These are phyloP conservation scores for Arabidopsis lyrata DNA, from an alignment of 441 rosid genomes.

Conservation along the genomic window DNA sequence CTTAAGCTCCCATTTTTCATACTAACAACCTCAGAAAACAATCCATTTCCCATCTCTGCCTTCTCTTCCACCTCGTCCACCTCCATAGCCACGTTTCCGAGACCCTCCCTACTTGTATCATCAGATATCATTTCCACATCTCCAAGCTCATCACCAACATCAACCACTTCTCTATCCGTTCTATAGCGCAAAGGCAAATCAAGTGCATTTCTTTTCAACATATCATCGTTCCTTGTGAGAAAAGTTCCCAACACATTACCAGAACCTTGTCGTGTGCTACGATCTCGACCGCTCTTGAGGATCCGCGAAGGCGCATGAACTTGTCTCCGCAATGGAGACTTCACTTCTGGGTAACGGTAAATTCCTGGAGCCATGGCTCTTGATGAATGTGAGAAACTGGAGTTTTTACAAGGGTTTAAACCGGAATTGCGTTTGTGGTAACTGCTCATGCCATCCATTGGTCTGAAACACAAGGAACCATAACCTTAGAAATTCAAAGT, in stretches of 20 bases:
- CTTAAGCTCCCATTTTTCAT: slow-evolving; percentile 47
- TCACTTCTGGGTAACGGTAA: slow-evolving; percentile 68
- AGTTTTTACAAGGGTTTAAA: slow-evolving; percentile 40
- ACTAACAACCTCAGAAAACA: slow-evolving; percentile 48
- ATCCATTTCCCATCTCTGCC: slow-evolving; percentile 35
- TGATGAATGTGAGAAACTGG: slow-evolving; percentile 43
- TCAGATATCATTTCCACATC: slow-evolving; percentile 46
- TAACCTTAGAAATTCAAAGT: slow-evolving; percentile 43
- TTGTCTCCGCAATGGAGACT: slow-evolving; percentile 55
- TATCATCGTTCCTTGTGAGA: slow-evolving; percentile 37
- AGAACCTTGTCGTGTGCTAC: slow-evolving; percentile 36
- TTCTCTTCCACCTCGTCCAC: slow-evolving; percentile 44
- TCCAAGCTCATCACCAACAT: slow-evolving; percentile 52
- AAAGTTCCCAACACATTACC: slow-evolving; percentile 52
- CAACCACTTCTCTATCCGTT: slow-evolving; percentile 54
- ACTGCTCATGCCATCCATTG: slow-evolving; percentile 63
- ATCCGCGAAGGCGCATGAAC: slow-evolving; percentile 80
- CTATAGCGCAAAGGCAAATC: slow-evolving; percentile 42
- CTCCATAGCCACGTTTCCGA: slow-evolving; percentile 36
- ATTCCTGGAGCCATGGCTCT: slow-evolving; percentile 56
- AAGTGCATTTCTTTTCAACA: slow-evolving; percentile 47
- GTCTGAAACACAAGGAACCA: slow-evolving; percentile 16
- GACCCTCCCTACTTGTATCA: slow-evolving; percentile 60
- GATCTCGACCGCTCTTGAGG: slow-evolving; percentile 48
- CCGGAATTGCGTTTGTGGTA: slow-evolving; percentile 61